Base-by-base conservation (phyloP, 805 yeast genomes). In the Candida caryicola region DNA sequence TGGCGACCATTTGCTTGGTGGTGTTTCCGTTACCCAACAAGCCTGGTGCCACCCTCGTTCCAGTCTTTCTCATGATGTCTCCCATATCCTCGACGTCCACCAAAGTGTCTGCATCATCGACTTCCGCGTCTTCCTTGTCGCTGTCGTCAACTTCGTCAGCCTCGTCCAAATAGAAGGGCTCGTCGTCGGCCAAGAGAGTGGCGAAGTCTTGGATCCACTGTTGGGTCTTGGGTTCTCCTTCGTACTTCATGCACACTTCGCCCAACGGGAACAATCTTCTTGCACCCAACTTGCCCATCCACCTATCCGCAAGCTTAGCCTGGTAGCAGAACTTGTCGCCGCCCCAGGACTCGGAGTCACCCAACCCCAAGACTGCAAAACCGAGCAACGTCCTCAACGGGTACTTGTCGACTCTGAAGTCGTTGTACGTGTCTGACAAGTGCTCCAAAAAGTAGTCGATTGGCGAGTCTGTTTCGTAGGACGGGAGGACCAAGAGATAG, bases 61-160 rank as follows among this genome's bases (percentile, higher is more conserved):
- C 61, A 12, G 60, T 52, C 66, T 54, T 64, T 46, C 61, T 64
- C 37, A 79, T 77, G 10, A 78, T 66, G 36, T 72, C 69, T 12
- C 95, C 95, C 77, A 88, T 79, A 50, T 89, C 97, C 59, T 89
- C 97, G 17, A 90, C 85, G 59, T 90, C 96, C 23, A 84, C 85
- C 26, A 75, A 68, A 23, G 62, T 65, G 19, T 60, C 64, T n/a
- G 33, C 48, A 23, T 57, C 66, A 39, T 50, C 49, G 6, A 49
- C 60, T 5, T 51, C 64, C 19, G 67, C 69, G 4, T 57, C 70
- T 17, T 65, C 75, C 19, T 60, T 69, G 31, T 71, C 76, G 40
- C 70, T 66, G 40, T 77, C 81, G 25, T 74, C 79, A 39, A 74
- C 73, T 10, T 80, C 80, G 40, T 81, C 81, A 18, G 68, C 76